A percentile compares a stretch with the other conserved stretches of the same genome.
Evolutionary conservation across 345 rosid species (phyloP).

Genomic region (Gossypium ekmanianum): DNA sequence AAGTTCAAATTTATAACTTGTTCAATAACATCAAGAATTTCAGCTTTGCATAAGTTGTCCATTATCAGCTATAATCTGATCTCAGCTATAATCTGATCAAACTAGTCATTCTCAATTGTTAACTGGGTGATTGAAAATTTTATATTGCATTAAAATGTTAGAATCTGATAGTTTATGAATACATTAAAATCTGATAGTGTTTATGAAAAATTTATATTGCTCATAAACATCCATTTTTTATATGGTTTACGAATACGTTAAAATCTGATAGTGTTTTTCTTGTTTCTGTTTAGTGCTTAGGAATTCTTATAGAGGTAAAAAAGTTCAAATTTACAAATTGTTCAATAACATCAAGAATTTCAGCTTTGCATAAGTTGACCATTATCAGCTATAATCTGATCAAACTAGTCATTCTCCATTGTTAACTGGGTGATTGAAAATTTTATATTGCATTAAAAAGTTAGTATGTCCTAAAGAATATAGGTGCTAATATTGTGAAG

Average conservation of each 20-base stretch:
- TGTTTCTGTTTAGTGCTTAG: not conserved
- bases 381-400: not conserved
- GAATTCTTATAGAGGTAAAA: not conserved
- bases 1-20: not conserved
- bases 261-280: not conserved
- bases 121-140: too few species aligned
- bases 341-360: not conserved
- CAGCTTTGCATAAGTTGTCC: not conserved
- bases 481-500: not conserved
- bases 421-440: not conserved
- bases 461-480: not conserved
- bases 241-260: not conserved
- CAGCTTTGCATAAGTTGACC: not conserved
- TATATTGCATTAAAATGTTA: too few species aligned
- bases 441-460: too few species aligned
- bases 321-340: not conserved
- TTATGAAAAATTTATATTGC: too few species aligned
- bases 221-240: too few species aligned
- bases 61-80: not conserved
- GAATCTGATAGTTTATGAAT: too few species aligned
- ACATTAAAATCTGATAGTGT: too few species aligned
- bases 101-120: not conserved
- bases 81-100: not conserved
- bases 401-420: not conserved
- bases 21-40: not conserved